phyloP scores from a whole-genome alignment of 202 grass and related monocot genomes.

The Thinopyrum obtusiflorum region DNA sequence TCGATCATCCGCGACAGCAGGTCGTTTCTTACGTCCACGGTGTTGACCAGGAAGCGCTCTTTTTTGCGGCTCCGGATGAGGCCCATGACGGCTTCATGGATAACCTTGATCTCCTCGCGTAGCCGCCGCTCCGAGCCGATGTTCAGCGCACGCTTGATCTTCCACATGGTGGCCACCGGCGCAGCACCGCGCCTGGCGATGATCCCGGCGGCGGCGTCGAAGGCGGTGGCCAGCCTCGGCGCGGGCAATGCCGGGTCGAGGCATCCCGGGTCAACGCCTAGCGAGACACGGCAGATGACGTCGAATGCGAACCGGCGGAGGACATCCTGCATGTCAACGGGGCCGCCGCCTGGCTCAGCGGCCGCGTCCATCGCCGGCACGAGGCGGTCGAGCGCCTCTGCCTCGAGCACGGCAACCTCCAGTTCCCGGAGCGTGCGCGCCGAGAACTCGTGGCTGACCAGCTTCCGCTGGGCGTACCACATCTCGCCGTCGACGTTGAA shows the following conservation, averaged over 20 bases:
- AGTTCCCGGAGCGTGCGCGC: slow-evolving; percentile 52
- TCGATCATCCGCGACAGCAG: slow-evolving; percentile 80
- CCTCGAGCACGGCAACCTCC: slow-evolving; percentile 44
- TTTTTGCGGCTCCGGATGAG: slow-evolving; percentile 51
- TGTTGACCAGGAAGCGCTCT: slow-evolving; percentile 31
- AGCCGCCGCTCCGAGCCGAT: slow-evolving; percentile 60
- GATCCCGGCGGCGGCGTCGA: slow-evolving; percentile 64
- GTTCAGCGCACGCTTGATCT: slow-evolving; percentile 56
- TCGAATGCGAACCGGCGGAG: slow-evolving; percentile 76
- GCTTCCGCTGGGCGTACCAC: slow-evolving; percentile 62
- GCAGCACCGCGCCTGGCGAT: slow-evolving; percentile 65
- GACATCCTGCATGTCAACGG: slow-evolving; percentile 74
- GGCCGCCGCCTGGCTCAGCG: slow-evolving; percentile 19
- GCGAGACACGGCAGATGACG: slow-evolving; percentile 64
- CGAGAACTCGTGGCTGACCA: slow-evolving; percentile 69
- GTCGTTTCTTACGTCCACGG: slow-evolving; percentile 35
- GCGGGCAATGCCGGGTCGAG: slow-evolving; percentile 49
- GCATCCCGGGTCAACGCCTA: slow-evolving; percentile 63
- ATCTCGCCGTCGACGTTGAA: slow-evolving; percentile 67
- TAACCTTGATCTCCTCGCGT: slow-evolving; percentile 48
- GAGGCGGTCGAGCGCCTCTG: slow-evolving; percentile 43
- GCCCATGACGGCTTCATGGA: slow-evolving; percentile 64
- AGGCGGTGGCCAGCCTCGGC: slow-evolving; percentile 53
- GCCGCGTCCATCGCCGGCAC: slow-evolving; percentile 50
- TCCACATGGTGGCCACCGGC: slow-evolving; percentile 70